Conservation (phyloP, 371 early-diverging fungal genomes). For the Lichtheimia ornata region DNA sequence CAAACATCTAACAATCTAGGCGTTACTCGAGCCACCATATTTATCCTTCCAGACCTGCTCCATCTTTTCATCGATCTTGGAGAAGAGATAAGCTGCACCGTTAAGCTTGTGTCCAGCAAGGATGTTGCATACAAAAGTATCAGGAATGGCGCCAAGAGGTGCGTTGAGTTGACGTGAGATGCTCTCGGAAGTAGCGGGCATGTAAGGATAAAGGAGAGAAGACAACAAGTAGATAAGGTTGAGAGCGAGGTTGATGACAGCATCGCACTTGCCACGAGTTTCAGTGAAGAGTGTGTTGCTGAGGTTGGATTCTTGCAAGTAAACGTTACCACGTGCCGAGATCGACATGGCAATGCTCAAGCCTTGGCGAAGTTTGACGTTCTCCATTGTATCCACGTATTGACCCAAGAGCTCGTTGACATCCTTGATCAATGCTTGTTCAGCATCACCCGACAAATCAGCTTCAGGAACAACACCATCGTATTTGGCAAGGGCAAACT, state of each 20-base stretch:
- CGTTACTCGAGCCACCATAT: conserved; percentile 65
- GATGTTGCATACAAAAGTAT: conserved; percentile 72
- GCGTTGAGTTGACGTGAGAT: conserved; percentile 84
- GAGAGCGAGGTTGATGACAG: conserved; percentile 80
- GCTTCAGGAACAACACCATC: conserved; percentile 76
- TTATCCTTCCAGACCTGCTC: conserved; percentile 67
- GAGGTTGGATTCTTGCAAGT: conserved; percentile 91
- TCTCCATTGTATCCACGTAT: conserved; percentile 84
- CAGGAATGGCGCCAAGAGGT: conserved; percentile 76
- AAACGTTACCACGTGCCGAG: conserved; percentile 93
- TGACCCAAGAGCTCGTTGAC: conserved; percentile 79
- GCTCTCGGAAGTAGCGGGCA: conserved; percentile 85
- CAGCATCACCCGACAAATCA: conserved; percentile 45
- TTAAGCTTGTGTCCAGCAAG: conserved; percentile 83
- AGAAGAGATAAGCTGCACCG: conserved; percentile 90
- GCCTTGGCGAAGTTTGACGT: conserved; percentile 86
- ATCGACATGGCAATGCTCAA: conserved; percentile 91
- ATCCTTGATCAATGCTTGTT: conserved; percentile 71
- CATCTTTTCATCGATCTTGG: conserved; percentile 81
- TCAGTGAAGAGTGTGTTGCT: conserved; percentile 85
- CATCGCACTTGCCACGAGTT: conserved; percentile 79
- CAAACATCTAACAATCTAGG: too few species aligned
- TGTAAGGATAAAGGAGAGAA: conserved; percentile 90
- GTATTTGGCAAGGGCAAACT: conserved; percentile 91
- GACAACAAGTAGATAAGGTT: conserved; percentile 91